Evolutionary conservation across 331 rosid genomes (phyloP).

Genomic region (Quercus lobata): DNA sequence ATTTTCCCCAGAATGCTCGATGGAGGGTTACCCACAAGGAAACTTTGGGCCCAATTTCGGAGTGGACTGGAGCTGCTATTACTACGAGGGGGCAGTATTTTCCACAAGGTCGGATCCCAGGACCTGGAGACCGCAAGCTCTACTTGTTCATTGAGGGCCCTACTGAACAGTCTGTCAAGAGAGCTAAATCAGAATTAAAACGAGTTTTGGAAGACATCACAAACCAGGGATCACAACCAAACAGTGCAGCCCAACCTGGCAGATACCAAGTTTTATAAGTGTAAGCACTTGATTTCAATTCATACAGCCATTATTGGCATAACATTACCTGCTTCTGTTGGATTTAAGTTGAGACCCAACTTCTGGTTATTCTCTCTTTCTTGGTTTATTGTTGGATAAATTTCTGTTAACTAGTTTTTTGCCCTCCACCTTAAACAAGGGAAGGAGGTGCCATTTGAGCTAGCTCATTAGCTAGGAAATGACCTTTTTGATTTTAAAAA

Average conservation of each 20-base stretch:
- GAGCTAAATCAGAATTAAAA: conserved; percentile 84
- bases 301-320: background rate
- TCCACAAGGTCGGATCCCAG: conserved; percentile 75
- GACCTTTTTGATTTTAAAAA: background rate
- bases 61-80: conserved; percentile 98
- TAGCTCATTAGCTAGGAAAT: too few relatives aligned
- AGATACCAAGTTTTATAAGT: conserved; percentile 76
- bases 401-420: background rate
- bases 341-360: background rate
- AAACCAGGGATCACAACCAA: conserved; percentile 81
- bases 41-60: conserved; percentile 88
- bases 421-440: too few relatives aligned
- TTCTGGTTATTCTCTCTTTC: background rate
- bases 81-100: conserved; percentile 93
- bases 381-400: background rate
- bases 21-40: conserved; percentile 99
- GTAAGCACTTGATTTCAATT: conserved; percentile 40
- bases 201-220: conserved; percentile 90
- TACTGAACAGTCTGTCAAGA: conserved; percentile 83
- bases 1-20: conserved; percentile 96
- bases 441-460: too few relatives aligned
- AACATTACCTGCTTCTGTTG: background rate
- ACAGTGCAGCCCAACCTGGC: conserved; percentile 90
- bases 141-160: conserved; percentile 96
- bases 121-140: conserved; percentile 92